Base-by-base conservation (phyloP, 1,284 basidiomycete species). In the Thelephora terrestris region DNA sequence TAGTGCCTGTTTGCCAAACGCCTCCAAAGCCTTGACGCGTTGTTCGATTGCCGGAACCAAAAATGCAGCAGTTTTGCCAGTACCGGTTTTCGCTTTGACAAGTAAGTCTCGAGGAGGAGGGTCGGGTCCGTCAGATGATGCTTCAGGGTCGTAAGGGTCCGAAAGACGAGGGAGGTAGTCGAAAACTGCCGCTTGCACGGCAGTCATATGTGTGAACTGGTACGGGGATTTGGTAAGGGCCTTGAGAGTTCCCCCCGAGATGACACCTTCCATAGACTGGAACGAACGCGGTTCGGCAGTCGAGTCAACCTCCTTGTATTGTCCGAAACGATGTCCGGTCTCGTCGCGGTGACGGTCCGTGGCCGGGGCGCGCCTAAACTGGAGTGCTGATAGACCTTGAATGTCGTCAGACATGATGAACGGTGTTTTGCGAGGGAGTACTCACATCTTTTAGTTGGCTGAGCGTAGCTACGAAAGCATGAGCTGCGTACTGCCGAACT, bases 21-120 rank as follows among this genome's bases (percentile, higher is more conserved):
- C 62, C 7, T 75, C 61, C 16, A 86, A 63, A 4, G 71, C 63
- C 43, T 72, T 73, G 7, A 85, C 37, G 10, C 91, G 81, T 1
- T 82, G 73, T 59, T 95, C 88, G 52, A 97, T 76, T 10, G 89
- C 88, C 4, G 92, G 92, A 5, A 96, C 75, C 47, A 97, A 78
- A 71, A 95, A 97, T 0, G 82, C 90, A 32, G 94, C 70, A 0
- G 92, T 96, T 69, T 96, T 97, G 45, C 92, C 92, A 0, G 92
- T 94, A 39, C 93, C 91, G 0, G 93, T 95, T 64, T 85, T 88
- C n/a, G 92, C 90, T 58, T 86, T 81, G 18, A 91, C 87, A 34
- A 93, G 71, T 9, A 88, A 64, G 58, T 87, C 81, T 6, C 79
- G 74, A n/a, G 65, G 58, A 46, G 52, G 48, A 10, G 61, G 64